Base-by-base conservation (phyloP, 306 rosid genomes). In the Crataegus laevigata region DNA sequence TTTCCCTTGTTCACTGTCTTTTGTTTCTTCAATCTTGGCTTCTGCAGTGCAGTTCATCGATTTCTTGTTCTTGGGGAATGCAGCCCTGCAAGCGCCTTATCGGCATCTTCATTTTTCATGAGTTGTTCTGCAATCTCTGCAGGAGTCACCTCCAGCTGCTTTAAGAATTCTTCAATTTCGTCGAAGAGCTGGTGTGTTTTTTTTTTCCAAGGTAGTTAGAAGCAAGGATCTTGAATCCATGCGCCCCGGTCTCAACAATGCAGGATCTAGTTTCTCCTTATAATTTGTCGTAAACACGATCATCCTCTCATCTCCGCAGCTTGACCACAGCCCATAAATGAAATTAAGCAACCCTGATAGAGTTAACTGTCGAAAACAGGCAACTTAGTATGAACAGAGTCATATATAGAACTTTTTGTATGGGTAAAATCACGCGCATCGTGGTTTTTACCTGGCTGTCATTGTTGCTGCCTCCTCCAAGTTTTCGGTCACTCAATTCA, bases 161-260 rank as follows among this genome's bases (percentile, higher is more conserved):
- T 60, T 11, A 87, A 5, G 45, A 85, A 73, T 40, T 34, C 79
- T 84, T 85, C 73, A 71, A 89, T 82, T 42, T 78, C 50, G 51
- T 65, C 26, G 59, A 79, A 87, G 60, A 85, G 79, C 34, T 24
- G 34, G 71, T 87, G 93, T 3, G 59, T n/a, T 52, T 72, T 61
- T 72, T 61, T 63, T 82, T 78, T 11, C 75, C 76, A 13, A 75
- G 65, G 59, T 75, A 84, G 72, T 84, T 81, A 13, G 68, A 75
- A 64, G 83, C 85, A 26, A 79, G 80, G 40, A 67, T 78, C 80
- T 77, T 18, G 65, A 87, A 89, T 40, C 77, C 91, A 85, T 89
- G 8, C 86, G 59, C 1, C 94, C 91, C 24, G 94, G 90, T 55
- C 94, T 82, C 68, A 89, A 26, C 69, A 87, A 45, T 51, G 91